Base-by-base conservation (phyloP, 495 filamentous ascomycete genomes). In the Daldinia decipiens region DNA sequence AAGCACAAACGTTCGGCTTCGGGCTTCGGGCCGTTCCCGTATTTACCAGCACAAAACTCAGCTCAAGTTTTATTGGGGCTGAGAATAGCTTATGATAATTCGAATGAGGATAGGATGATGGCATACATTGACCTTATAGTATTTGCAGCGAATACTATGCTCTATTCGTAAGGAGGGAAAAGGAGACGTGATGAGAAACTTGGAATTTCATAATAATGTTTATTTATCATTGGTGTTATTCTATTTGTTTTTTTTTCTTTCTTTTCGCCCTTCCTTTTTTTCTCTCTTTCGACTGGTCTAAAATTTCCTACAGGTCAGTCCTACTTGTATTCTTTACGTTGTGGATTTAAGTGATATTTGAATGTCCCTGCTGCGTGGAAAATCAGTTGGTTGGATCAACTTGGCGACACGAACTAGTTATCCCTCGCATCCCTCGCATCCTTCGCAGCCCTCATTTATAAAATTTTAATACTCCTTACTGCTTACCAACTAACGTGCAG, bases 21-120 rank as follows among this genome's bases (percentile, higher is more conserved):
- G 21, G 21, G 21, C 21, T 24, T 24, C 68, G 68, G 68, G 68
- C 68, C 68, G 68, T 29, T 71, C 68, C 68, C 63, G 68, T 71
- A 59, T 43, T 55, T 54, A 43, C 6, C 29, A 62, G 39, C 6
- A 47, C n/a, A 38, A 45, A 17, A 45, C 40, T 21, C 40, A 45
- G 17, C 40, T 6, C 40, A 45, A 19, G 17, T 21, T 21, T 47
- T 47, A 47, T 24, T 21, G 9, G 17, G 19, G 17, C 19, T 47
- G 43, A 5, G 24, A 12, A 47, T 24, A 4, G 9, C 43, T 47
- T 13, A 21, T 47, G 43, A 21, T 4, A 47, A 19, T 47, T 24
- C 9, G 13, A 24, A 21, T 24, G 43, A 24, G 43, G 19, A 24
- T 13, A 47, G 8, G 8, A 47, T 24, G 43, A 47, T 24, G 43